Evolutionary conservation across 2,329 filamentous ascomycete species (phyloP).

Genomic region (Alternaria ethzedia): DNA sequence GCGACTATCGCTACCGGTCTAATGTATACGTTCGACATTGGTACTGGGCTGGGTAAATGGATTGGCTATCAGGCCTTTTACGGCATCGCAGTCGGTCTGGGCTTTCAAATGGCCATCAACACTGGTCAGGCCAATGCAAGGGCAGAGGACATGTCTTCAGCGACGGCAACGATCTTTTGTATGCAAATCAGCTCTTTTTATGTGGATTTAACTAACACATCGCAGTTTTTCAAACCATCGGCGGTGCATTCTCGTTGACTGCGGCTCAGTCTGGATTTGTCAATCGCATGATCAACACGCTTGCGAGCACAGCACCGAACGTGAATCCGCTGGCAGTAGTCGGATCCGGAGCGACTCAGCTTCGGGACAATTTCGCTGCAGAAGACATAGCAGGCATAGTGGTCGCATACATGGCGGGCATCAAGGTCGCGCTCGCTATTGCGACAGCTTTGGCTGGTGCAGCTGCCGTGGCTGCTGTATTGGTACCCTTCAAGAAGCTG

Average conservation of each 20-base stretch:
- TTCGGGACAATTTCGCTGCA: slow-evolving; percentile 28
- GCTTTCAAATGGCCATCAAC: slow-evolving; percentile 38
- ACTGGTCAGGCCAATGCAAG: slow-evolving; percentile 45
- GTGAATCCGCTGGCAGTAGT: slow-evolving; percentile 31
- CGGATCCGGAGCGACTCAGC: slow-evolving; percentile 50
- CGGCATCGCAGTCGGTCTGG: slow-evolving; percentile 47
- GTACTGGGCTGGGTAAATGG: slow-evolving; percentile 48
- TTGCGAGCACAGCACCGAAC: slow-evolving; percentile 41
- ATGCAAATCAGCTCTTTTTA: neutral
- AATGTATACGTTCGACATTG: slow-evolving; percentile 49
- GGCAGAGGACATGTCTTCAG: slow-evolving; percentile 43
- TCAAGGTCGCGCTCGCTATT: slow-evolving; percentile 15
- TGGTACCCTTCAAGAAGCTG: neutral
- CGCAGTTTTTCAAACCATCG: slow-evolving; percentile 49
- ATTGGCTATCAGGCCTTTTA: slow-evolving; percentile 56
- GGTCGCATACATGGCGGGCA: slow-evolving; percentile 15
- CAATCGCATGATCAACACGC: slow-evolving; percentile 42
- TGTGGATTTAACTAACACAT: neutral
- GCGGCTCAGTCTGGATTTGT: slow-evolving; percentile 51
- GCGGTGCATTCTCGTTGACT: slow-evolving; percentile 50
- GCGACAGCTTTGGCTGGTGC: slow-evolving; percentile 1
- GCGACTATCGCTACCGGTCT: slow-evolving; percentile 49
- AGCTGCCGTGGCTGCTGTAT: neutral
- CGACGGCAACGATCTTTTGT: slow-evolving; percentile 46
- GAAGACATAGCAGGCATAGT: slow-evolving; percentile 11